Percentiles rank a stretch among this genome's conserved stretches.
These are phyloP conservation scores for Penicillium decumbens DNA, from an alignment of 2,329 filamentous ascomycete genomes.

Conservation along the genomic window DNA sequence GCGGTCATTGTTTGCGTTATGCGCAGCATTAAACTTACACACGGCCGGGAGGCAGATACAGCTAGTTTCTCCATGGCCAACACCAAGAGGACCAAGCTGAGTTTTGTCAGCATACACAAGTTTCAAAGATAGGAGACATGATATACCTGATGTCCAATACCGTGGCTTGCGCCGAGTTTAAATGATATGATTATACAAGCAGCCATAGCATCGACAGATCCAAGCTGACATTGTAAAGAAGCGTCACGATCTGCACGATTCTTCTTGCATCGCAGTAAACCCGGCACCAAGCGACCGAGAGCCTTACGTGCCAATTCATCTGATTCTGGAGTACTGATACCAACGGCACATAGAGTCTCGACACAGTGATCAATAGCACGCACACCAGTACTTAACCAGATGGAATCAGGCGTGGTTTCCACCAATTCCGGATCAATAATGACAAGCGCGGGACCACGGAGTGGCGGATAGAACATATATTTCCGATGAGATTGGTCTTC, in stretches of 20 bases:
- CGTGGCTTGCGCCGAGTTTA: background rate
- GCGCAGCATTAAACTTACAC: background rate
- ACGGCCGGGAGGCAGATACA: slow-evolving; percentile 3
- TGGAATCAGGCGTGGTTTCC: background rate
- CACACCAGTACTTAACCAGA: background rate
- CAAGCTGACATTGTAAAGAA: background rate
- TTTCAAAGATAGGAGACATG: background rate
- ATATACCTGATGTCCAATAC: background rate
- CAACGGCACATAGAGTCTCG: background rate
- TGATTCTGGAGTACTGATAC: background rate
- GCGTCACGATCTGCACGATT: background rate
- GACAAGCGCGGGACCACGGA: background rate
- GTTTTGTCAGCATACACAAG: background rate
- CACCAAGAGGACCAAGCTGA: slow-evolving; percentile 1
- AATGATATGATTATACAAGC: background rate
- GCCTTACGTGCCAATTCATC: background rate
- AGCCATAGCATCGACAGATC: slow-evolving; percentile 1
- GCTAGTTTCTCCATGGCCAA: slow-evolving; percentile 2
- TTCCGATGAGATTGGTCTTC: background rate
- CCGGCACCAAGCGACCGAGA: background rate
- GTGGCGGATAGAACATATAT: background rate
- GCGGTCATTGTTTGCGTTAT: background rate
- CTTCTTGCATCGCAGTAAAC: background rate
- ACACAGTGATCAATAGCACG: slow-evolving; percentile 3
- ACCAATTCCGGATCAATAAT: slow-evolving; percentile 1